A percentile compares a stretch with the other conserved stretches of the same genome.
phyloP scores from a whole-genome alignment of 106 monocot species.

The Alisma plantagoaquatica region DNA sequence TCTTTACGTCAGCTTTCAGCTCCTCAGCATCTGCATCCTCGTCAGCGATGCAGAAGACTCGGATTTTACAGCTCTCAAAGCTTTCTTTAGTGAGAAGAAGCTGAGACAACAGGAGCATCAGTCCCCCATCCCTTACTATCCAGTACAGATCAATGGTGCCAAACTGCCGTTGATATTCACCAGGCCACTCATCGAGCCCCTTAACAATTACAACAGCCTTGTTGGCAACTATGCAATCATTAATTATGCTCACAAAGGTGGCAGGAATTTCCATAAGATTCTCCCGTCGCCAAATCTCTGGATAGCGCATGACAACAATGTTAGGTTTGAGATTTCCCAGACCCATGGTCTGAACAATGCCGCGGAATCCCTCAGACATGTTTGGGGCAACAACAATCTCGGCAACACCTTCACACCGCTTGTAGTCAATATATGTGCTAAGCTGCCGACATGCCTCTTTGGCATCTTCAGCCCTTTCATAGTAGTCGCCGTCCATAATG shows the following conservation, averaged over 20 bases:
- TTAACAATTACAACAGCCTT: constrained; percentile 96
- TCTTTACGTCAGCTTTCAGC: constrained; percentile 83
- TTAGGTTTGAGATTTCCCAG: constrained; percentile 97
- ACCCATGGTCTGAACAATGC: constrained; percentile 95
- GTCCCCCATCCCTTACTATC: constrained; percentile 97
- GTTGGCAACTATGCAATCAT: constrained; percentile 94
- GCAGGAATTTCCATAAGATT: constrained; percentile 88
- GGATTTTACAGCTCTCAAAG: constrained; percentile 94
- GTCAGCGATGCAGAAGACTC: constrained; percentile 97
- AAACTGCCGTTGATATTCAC: constrained; percentile 89
- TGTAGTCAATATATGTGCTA: constrained; percentile 87
- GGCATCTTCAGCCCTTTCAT: constrained; percentile 81
- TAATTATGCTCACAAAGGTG: constrained; percentile 90
- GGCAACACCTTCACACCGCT: constrained; percentile 85
- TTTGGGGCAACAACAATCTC: constrained; percentile 88
- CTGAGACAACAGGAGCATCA: constrained; percentile 94
- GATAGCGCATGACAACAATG: constrained; percentile 96
- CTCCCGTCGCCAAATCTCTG: constrained; percentile 95
- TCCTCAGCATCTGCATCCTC: constrained; percentile 92
- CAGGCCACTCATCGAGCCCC: constrained; percentile 97
- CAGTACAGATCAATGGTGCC: constrained; percentile 97
- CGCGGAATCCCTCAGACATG: constrained; percentile 88
- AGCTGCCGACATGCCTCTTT: constrained; percentile 80
- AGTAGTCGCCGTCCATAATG: constrained; percentile 89
- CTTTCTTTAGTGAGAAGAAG: constrained; percentile 87